A percentile compares a stretch with the other conserved stretches of the same genome.
Conservation (phyloP, 2,329 filamentous ascomycete species). For the Aspergillus puulaauensis region DNA sequence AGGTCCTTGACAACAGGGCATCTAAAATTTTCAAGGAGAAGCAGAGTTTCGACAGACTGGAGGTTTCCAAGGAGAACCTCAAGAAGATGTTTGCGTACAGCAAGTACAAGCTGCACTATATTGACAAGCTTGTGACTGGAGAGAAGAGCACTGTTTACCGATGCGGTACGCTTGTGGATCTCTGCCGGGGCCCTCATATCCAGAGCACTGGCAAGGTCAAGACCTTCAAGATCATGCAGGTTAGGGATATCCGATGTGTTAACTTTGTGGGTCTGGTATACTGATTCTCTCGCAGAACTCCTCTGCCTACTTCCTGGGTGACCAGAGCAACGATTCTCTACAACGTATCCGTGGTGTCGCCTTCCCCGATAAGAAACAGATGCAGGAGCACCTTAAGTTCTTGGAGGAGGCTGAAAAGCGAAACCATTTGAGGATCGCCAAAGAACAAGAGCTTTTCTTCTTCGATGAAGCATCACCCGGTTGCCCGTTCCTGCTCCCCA, state of each 20-base stretch:
- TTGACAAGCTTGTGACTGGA: constrained; percentile 89
- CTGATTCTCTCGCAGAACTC: constrained; percentile 55
- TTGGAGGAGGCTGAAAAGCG: constrained; percentile 97
- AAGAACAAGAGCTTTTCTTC: constrained; percentile 96
- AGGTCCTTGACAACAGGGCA: constrained; percentile 77
- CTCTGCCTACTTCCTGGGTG: constrained; percentile 88
- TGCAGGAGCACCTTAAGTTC: constrained; percentile 91
- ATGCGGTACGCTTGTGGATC: constrained; percentile 89
- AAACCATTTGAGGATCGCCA: constrained; percentile 90
- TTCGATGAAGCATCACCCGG: constrained; percentile 94
- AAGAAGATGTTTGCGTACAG: constrained; percentile 97
- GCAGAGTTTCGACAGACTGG: constrained; percentile 88
- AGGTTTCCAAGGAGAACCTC: constrained; percentile 85
- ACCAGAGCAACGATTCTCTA: constrained; percentile 89
- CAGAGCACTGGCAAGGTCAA: constrained; percentile 92
- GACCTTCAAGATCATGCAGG: constrained; percentile 89
- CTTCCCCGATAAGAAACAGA: constrained; percentile 93
- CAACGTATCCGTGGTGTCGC: constrained; percentile 96
- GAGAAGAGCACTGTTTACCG: constrained; percentile 92
- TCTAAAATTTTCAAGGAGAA: constrained; percentile 91
- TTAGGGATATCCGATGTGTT: constrained; percentile 26
- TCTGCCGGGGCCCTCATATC: constrained; percentile 93
- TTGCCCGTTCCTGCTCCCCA: constrained; percentile 86
- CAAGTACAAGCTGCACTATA: constrained; percentile 98
- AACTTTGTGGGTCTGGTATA: not conserved